Conservation (phyloP, 495 filamentous ascomycete species). For the Evansstolkia leycettana region DNA sequence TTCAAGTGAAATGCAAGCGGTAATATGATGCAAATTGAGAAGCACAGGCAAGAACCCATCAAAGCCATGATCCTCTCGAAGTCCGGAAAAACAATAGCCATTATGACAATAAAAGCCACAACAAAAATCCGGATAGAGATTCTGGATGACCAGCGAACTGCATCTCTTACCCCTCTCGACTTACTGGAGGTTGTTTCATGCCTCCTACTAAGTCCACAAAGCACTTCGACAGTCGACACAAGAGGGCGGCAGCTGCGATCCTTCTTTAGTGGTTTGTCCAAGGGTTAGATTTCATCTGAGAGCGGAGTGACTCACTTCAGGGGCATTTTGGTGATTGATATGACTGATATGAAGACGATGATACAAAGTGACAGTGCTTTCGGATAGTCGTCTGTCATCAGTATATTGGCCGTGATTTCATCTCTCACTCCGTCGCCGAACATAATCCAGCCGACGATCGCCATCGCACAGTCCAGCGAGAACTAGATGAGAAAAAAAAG, state of each 20-base stretch:
- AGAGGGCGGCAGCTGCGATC: constrained; percentile 61
- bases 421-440: constrained; percentile 78
- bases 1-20: constrained; percentile 86
- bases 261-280: constrained; percentile 6
- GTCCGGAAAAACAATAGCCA: constrained; percentile 70
- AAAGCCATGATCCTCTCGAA: constrained; percentile 95
- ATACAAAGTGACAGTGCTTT: constrained; percentile 61
- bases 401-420: constrained; percentile 83
- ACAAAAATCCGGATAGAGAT: constrained; percentile 46
- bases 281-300: not conserved
- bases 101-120: constrained; percentile 47
- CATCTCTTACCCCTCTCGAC: constrained; percentile 40
- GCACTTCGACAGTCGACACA: constrained; percentile 67
- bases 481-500: constrained; percentile 37
- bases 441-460: constrained; percentile 78
- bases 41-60: constrained; percentile 81
- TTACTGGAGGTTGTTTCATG: constrained; percentile 12
- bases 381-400: constrained; percentile 63
- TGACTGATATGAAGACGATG: constrained; percentile 76
- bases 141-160: constrained; percentile 46
- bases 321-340: constrained; percentile 89
- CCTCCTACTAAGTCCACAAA: constrained; percentile 51
- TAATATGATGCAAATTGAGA: constrained; percentile 85
- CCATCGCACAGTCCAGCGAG: constrained; percentile 66
- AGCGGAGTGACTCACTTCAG: constrained; percentile 49